Conservation (phyloP, 2,329 filamentous ascomycete genomes). For the Raffaelea arxii region DNA sequence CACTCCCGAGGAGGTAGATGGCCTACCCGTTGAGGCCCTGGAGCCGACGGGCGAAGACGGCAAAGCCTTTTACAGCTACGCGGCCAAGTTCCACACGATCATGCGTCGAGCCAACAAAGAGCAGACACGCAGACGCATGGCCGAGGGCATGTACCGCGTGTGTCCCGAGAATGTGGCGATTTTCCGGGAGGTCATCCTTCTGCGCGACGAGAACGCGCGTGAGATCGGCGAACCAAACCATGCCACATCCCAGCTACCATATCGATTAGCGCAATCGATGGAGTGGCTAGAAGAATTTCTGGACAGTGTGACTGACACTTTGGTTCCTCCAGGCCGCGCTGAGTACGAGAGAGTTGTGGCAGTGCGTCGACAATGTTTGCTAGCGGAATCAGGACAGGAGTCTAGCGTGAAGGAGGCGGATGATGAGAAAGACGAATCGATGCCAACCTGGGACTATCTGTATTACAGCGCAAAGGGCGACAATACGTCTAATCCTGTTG, state of each 20-base stretch:
- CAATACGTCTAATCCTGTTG: not conserved
- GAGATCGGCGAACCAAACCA: not conserved
- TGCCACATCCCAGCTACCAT: not conserved
- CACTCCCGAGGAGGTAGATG: not conserved
- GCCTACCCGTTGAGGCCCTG: not conserved
- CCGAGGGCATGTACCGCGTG: not conserved
- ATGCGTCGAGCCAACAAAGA: not conserved
- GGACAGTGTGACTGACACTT: not conserved
- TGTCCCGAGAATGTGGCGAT: not conserved
- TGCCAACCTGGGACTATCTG: not conserved
- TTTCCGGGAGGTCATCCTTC: not conserved
- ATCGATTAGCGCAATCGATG: not conserved
- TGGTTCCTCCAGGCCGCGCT: not conserved
- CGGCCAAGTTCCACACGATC: not conserved
- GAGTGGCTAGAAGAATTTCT: not conserved
- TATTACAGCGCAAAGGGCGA: not conserved
- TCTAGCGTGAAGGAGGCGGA: not conserved
- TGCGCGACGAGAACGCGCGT: not conserved
- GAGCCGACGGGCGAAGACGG: not conserved
- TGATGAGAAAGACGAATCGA: not conserved
- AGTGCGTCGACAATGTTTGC: not conserved
- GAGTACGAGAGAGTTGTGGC: not conserved
- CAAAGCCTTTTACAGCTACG: not conserved
- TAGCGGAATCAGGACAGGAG: not conserved
- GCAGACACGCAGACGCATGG: not conserved